A percentile compares a stretch with the other conserved stretches of the same genome.
Conservation (phyloP, 2,329 filamentous ascomycete species). For the Dryadomyces quercivorus region DNA sequence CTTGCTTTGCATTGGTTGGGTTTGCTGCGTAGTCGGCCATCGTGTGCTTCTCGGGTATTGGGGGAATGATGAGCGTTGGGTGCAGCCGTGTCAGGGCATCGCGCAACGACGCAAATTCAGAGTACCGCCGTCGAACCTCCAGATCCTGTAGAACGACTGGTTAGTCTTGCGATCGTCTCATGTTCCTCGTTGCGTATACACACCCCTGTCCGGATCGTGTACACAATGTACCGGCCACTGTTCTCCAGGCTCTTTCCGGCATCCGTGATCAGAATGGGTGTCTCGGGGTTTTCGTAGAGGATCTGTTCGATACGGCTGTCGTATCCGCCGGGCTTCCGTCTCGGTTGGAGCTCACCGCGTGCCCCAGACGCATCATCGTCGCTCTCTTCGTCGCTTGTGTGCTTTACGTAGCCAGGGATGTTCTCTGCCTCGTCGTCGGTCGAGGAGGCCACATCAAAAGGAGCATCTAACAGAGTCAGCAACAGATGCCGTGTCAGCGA, state of each 20-base stretch:
- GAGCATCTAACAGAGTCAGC: conserved; percentile 26
- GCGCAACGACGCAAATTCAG: conserved; percentile 85
- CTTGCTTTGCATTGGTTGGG: conserved; percentile 94
- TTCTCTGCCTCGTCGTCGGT: conserved; percentile 52
- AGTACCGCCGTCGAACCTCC: conserved; percentile 89
- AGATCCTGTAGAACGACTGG: conserved; percentile 52
- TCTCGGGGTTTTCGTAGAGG: conserved; percentile 83
- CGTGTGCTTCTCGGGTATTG: conserved; percentile 96
- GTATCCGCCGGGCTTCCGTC: conserved; percentile 72
- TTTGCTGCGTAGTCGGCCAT: conserved; percentile 98
- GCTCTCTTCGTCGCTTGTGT: conserved; percentile 25
- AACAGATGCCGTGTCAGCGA: background rate
- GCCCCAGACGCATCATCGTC: conserved; percentile 29
- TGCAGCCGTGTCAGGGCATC: conserved; percentile 84
- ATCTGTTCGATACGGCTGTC: conserved; percentile 96
- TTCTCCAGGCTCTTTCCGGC: conserved; percentile 92
- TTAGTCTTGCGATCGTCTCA: background rate
- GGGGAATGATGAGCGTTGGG: conserved; percentile 88
- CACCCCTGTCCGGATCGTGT: conserved; percentile 92
- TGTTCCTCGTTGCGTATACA: background rate
- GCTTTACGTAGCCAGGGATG: conserved; percentile 14
- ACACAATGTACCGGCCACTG: conserved; percentile 88
- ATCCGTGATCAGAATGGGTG: conserved; percentile 83
- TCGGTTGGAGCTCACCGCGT: conserved; percentile 34
- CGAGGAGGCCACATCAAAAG: conserved; percentile 54